phyloP scores from a whole-genome alignment of 441 rosid genomes.

The Corymbia citriodora region DNA sequence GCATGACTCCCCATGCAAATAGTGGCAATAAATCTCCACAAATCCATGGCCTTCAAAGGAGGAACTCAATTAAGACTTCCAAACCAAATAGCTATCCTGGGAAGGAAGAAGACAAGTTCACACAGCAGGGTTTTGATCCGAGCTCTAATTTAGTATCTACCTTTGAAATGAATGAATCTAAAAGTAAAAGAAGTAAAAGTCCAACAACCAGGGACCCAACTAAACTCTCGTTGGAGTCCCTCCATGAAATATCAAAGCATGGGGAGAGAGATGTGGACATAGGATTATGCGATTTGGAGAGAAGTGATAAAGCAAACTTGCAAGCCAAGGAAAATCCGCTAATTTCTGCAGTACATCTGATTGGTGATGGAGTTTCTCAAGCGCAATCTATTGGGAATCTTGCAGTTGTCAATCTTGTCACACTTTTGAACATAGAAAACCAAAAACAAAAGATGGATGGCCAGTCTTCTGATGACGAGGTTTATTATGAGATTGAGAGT shows the following conservation, averaged over 20 bases:
- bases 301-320: slow-evolving; percentile 28
- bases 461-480: slow-evolving; percentile 61
- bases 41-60: slow-evolving; percentile 64
- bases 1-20: slow-evolving; percentile 42
- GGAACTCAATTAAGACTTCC: slow-evolving; percentile 25
- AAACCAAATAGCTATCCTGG: slow-evolving; percentile 38
- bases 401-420: slow-evolving; percentile 91
- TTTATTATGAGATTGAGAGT: slow-evolving; percentile 61
- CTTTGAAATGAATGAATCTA: slow-evolving; percentile 41
- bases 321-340: slow-evolving; percentile 75
- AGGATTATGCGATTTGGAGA: slow-evolving; percentile 29
- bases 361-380: slow-evolving; percentile 97
- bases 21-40: slow-evolving; percentile 40
- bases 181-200: slow-evolving; percentile 25
- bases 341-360: slow-evolving; percentile 86
- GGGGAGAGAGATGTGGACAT: slow-evolving; percentile 40
- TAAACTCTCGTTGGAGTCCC: slow-evolving; percentile 36
- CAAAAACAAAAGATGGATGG: slow-evolving; percentile 61
- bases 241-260: slow-evolving; percentile 73
- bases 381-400: slow-evolving; percentile 94
- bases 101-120: slow-evolving; percentile 43
- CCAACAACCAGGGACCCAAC: slow-evolving; percentile 44
- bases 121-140: slow-evolving; percentile 27
- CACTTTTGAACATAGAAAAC: slow-evolving; percentile 60
- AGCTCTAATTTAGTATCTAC: slow-evolving; percentile 37